phyloP scores from a whole-genome alignment of 2,329 filamentous ascomycete species.

The Fusarium napiforme region DNA sequence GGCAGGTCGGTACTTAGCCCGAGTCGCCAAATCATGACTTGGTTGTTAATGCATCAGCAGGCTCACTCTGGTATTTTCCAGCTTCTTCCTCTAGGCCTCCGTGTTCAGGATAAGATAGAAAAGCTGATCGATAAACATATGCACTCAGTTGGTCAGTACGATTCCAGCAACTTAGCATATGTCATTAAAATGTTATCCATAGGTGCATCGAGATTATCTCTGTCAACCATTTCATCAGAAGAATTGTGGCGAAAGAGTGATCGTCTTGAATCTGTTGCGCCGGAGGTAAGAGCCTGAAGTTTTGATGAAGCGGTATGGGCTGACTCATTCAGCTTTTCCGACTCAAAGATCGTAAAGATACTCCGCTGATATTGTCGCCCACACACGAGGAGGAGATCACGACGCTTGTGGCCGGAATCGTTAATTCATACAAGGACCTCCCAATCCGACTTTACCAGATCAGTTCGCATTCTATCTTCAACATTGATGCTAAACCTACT shows the following conservation, averaged over 20 bases:
- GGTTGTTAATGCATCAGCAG: slow-evolving; percentile 51
- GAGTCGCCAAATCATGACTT: slow-evolving; percentile 3
- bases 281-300: slow-evolving; percentile 68
- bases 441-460: slow-evolving; percentile 93
- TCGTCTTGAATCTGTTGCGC: slow-evolving; percentile 75
- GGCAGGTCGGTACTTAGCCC: slow-evolving; percentile 72
- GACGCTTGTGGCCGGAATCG: slow-evolving; percentile 74
- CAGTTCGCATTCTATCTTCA: slow-evolving; percentile 55
- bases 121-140: slow-evolving; percentile 89
- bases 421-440: slow-evolving; percentile 86
- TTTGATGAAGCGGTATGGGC: background rate
- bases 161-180: background rate
- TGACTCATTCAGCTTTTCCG: slow-evolving; percentile 73
- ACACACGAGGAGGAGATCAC: slow-evolving; percentile 99
- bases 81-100: slow-evolving; percentile 84
- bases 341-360: slow-evolving; percentile 81
- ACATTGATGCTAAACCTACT: slow-evolving; percentile 10
- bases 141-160: slow-evolving; percentile 70
- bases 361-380: slow-evolving; percentile 81
- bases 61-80: slow-evolving; percentile 93
- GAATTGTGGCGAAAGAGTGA: slow-evolving; percentile 85
- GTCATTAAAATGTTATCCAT: slow-evolving; percentile 30
- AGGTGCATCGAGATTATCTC: slow-evolving; percentile 82
- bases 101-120: slow-evolving; percentile 91
- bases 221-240: slow-evolving; percentile 89